phyloP scores from a whole-genome alignment of 2,329 filamentous ascomycete genomes.

The Diaporthe sp. region DNA sequence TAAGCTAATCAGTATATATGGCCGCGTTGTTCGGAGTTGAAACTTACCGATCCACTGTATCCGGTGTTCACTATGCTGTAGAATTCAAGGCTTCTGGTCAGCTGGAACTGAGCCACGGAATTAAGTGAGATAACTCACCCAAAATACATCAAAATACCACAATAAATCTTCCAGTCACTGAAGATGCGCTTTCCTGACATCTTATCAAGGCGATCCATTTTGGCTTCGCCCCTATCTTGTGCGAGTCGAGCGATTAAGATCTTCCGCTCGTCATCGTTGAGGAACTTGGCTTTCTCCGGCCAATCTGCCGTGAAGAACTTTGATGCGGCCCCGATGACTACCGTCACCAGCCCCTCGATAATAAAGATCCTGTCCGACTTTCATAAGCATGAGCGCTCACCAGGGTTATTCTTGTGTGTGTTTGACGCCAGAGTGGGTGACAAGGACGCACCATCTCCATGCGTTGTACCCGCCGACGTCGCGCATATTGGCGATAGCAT shows the following conservation, averaged over 20 bases:
- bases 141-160: constrained; percentile 49
- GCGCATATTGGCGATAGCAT: constrained; percentile 61
- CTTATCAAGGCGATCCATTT: constrained; percentile 64
- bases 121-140: constrained; percentile 33
- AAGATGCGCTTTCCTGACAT: constrained; percentile 58
- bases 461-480: constrained; percentile 56
- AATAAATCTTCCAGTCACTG: constrained; percentile 57
- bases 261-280: constrained; percentile 55
- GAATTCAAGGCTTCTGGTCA: not conserved
- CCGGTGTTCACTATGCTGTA: constrained; percentile 53
- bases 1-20: constrained; percentile 36
- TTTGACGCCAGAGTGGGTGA: not conserved
- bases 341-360: constrained; percentile 57
- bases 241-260: constrained; percentile 53
- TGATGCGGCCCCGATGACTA: constrained; percentile 52
- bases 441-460: constrained; percentile 48
- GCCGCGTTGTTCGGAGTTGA: constrained; percentile 19
- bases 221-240: constrained; percentile 53
- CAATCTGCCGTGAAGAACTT: constrained; percentile 56
- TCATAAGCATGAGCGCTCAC: not conserved
- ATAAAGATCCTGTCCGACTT: constrained; percentile 55
- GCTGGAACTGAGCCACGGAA: not conserved
- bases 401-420: not conserved
- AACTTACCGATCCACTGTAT: constrained; percentile 47
- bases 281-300: constrained; percentile 49